phyloP scores from a whole-genome alignment of 345 rosid species.

The Viola odorata region DNA sequence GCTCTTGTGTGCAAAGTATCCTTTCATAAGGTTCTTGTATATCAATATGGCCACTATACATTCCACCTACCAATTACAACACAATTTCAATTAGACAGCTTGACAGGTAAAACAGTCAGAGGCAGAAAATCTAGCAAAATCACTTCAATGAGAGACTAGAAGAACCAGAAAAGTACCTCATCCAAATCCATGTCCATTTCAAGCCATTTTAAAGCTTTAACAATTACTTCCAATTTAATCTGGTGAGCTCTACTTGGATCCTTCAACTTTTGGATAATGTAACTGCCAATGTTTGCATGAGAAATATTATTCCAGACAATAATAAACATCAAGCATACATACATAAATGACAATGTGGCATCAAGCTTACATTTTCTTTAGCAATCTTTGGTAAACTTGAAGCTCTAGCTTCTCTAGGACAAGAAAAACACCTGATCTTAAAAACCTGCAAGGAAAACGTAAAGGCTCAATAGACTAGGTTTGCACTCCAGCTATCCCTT shows the following conservation, averaged over 20 bases:
- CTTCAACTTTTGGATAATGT: slow-evolving; percentile 70
- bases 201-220: slow-evolving; percentile 84
- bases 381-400: slow-evolving; percentile 88
- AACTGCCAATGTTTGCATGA: slow-evolving; percentile 37
- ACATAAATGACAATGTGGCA: not conserved
- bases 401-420: slow-evolving; percentile 97
- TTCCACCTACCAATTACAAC: slow-evolving; percentile 55
- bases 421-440: slow-evolving; percentile 92
- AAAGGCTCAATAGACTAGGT: not conserved
- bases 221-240: slow-evolving; percentile 85
- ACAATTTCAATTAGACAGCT: not conserved
- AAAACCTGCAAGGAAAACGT: slow-evolving; percentile 41
- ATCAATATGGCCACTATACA: slow-evolving; percentile 83
- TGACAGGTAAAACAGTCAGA: not conserved
- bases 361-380: slow-evolving; percentile 77
- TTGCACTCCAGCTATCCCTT: not conserved
- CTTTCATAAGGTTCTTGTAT: slow-evolving; percentile 81
- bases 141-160: not conserved
- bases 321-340: not conserved
- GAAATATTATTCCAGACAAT: not conserved
- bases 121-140: not conserved
- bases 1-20: slow-evolving; percentile 93
- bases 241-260: slow-evolving; percentile 95
- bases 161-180: slow-evolving; percentile 43
- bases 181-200: slow-evolving; percentile 92